Evolutionary conservation across 2,329 filamentous ascomycete genomes (phyloP).

Genomic region (Verruconis gallopava): DNA sequence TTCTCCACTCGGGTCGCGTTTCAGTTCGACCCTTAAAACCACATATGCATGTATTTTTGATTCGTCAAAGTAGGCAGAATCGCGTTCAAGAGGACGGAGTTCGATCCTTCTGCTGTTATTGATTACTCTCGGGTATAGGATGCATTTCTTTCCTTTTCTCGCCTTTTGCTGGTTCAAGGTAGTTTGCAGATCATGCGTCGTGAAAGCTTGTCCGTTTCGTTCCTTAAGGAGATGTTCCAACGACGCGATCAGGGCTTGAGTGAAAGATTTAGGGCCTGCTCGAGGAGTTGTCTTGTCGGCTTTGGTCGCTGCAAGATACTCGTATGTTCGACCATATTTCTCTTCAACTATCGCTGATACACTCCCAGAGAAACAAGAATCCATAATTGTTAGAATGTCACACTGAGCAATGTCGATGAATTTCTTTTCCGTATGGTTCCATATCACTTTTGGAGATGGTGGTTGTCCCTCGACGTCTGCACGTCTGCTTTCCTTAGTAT

Average conservation of each 20-base stretch:
- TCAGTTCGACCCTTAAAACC: conserved; percentile 3
- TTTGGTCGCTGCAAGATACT: conserved; percentile 7
- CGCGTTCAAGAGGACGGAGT: background rate
- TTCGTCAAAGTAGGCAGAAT: background rate
- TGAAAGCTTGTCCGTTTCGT: background rate
- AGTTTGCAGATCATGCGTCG: background rate
- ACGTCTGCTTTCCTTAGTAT: background rate
- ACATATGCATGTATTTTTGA: background rate
- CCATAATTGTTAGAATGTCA: conserved; percentile 9
- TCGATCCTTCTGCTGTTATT: background rate
- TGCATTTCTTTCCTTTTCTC: background rate
- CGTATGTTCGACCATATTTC: conserved; percentile 2
- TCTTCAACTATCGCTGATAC: background rate
- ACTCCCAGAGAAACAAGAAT: conserved; percentile 8
- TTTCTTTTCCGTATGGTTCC: conserved; percentile 3
- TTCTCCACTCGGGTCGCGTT: background rate
- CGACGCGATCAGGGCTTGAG: background rate
- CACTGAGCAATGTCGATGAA: background rate
- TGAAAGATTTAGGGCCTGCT: conserved; percentile 8
- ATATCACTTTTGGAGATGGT: background rate
- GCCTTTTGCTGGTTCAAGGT: background rate
- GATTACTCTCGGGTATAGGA: background rate
- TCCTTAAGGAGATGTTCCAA: background rate
- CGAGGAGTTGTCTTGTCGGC: background rate
- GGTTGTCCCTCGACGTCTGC: background rate